Percentiles rank a stretch among this genome's conserved stretches.
Evolutionary conservation across 2,329 filamentous ascomycete species (phyloP).

Genomic region (Colletotrichum tropicicola): DNA sequence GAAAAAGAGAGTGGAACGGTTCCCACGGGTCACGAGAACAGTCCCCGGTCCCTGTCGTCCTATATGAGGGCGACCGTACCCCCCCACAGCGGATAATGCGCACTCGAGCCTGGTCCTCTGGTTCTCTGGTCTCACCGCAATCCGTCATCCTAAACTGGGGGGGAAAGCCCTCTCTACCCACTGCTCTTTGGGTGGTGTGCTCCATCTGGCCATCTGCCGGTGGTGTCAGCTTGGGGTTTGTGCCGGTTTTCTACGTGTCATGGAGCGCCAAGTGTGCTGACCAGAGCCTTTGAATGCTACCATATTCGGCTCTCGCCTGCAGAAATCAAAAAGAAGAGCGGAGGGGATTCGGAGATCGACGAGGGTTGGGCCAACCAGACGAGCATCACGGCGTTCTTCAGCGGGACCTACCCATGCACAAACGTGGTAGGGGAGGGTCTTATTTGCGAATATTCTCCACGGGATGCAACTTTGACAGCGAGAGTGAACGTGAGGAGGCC

Average conservation of each 20-base stretch:
- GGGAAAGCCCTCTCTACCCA: too few species aligned
- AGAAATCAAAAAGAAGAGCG: background rate
- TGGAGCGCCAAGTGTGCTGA: constrained; percentile 5
- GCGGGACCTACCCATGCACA: background rate
- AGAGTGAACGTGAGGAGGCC: too few species aligned
- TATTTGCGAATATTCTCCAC: background rate
- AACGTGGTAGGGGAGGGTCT: background rate
- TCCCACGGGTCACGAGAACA: constrained; percentile 13
- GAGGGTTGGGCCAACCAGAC: background rate
- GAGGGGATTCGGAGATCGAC: background rate
- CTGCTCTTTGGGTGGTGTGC: too few species aligned
- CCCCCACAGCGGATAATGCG: constrained; percentile 21
- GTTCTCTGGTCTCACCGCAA: constrained; percentile 15
- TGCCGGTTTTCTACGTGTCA: background rate
- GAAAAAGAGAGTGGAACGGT: background rate
- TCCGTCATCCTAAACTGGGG: background rate
- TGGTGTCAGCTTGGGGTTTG: constrained; percentile 1
- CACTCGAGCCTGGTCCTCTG: background rate
- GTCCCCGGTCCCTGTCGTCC: constrained; percentile 15
- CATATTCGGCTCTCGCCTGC: background rate
- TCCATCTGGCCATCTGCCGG: background rate
- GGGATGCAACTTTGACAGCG: background rate
- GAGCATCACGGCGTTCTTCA: background rate
- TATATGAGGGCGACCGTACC: background rate
- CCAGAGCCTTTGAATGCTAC: background rate